Conservation (phyloP, 1,139 yeast species). For the Nakaseomyces nivariensis region DNA sequence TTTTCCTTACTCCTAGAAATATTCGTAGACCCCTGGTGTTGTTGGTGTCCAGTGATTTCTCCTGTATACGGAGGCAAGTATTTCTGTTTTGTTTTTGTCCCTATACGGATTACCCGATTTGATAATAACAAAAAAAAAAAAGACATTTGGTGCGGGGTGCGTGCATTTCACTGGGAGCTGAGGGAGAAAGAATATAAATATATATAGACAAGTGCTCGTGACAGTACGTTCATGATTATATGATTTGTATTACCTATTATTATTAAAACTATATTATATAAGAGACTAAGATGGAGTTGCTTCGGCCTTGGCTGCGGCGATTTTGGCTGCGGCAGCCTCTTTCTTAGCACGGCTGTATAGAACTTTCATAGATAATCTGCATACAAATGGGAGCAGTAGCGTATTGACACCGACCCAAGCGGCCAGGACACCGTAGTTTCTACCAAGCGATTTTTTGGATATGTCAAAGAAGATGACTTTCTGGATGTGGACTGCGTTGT, state of each 20-base stretch:
- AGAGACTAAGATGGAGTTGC: too few species aligned
- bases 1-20: too few species aligned
- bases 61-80: too few species aligned
- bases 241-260: too few species aligned
- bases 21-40: too few species aligned
- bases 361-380: not conserved
- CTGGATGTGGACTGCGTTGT: constrained; percentile 45
- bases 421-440: constrained; percentile 46
- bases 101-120: too few species aligned
- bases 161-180: not conserved
- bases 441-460: constrained; percentile 46
- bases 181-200: too few species aligned
- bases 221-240: too few species aligned
- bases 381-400: constrained; percentile 36
- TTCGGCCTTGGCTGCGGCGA: not conserved
- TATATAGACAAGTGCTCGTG: too few species aligned
- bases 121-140: not conserved
- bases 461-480: constrained; percentile 49
- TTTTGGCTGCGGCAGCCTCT: not conserved
- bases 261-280: too few species aligned
- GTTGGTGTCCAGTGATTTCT: too few species aligned
- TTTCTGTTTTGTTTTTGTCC: too few species aligned
- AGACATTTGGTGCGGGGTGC: not conserved
- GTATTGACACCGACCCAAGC: constrained; percentile 50
- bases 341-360: not conserved